Evolutionary conservation across 108 stramenopile genomes (phyloP).

Genomic region (Halocafeteria seosinensis): DNA sequence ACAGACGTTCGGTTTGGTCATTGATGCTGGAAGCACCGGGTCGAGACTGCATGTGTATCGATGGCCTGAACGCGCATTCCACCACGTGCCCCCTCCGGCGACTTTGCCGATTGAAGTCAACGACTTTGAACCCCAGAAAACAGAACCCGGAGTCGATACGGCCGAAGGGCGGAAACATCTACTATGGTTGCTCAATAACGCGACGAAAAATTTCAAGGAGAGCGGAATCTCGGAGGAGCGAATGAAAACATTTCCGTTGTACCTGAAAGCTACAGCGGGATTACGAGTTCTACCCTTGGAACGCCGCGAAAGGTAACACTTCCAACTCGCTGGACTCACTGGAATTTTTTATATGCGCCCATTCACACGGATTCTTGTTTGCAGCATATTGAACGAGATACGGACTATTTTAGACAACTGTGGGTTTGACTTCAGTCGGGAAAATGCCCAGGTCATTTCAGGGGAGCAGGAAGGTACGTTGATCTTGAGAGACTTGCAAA

Average conservation of each 20-base stretch:
- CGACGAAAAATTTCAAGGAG: slow-evolving; percentile 12
- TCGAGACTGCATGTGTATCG: slow-evolving; percentile 70
- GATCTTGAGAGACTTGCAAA: too few relatives aligned
- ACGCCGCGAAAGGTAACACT: too few relatives aligned
- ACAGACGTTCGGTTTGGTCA: too few relatives aligned
- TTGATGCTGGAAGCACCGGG: slow-evolving; percentile 74
- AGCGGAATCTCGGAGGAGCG: not conserved
- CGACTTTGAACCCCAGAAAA: slow-evolving; percentile 10
- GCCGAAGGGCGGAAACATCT: not conserved
- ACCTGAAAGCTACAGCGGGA: slow-evolving; percentile 21
- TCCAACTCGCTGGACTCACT: too few relatives aligned
- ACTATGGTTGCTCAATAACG: slow-evolving; percentile 22
- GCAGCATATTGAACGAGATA: not conserved
- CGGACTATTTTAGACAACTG: not conserved
- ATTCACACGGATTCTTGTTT: too few relatives aligned
- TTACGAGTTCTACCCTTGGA: slow-evolving; percentile 15
- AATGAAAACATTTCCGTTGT: not conserved
- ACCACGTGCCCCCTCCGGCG: slow-evolving; percentile 21
- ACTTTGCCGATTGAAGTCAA: slow-evolving; percentile 13
- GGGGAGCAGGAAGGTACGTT: slow-evolving; percentile 21
- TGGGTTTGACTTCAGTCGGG: not conserved
- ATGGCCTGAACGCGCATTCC: slow-evolving; percentile 26
- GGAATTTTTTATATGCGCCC: too few relatives aligned
- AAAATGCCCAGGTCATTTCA: slow-evolving; percentile 3
- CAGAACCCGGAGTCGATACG: slow-evolving; percentile 19